A percentile compares a stretch with the other conserved stretches of the same genome.
Conservation (phyloP, 2,329 filamentous ascomycete genomes). For the Colletotrichum lupini region DNA sequence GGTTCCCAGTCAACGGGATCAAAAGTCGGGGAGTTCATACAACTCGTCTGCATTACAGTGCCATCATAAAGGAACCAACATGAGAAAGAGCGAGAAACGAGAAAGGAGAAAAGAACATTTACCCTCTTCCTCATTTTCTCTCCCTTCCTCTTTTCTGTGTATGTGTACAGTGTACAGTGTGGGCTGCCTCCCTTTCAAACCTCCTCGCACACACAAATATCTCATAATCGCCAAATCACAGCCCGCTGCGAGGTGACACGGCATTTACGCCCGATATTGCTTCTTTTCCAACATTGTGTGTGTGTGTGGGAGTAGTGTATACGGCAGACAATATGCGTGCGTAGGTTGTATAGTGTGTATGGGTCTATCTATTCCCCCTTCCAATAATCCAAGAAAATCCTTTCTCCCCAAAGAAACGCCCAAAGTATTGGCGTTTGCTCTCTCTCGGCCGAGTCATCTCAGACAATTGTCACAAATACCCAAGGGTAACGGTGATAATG, state of each 20-base stretch:
- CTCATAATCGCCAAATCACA: not conserved
- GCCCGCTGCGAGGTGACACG: not conserved
- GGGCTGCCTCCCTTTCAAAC: not conserved
- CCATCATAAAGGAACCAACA: not conserved
- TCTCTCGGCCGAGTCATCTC: too few species aligned
- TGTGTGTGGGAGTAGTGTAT: not conserved
- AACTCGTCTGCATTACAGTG: not conserved
- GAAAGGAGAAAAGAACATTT: not conserved
- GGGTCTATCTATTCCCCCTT: too few species aligned
- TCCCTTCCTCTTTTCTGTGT: not conserved
- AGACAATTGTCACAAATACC: too few species aligned
- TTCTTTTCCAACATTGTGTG: not conserved
- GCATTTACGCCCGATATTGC: not conserved
- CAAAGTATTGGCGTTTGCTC: too few species aligned
- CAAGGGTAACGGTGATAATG: too few species aligned
- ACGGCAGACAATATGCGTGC: not conserved
- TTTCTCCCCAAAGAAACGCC: too few species aligned
- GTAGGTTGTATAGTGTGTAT: too few species aligned
- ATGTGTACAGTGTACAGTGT: not conserved
- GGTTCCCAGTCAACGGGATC: not conserved
- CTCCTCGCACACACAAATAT: not conserved
- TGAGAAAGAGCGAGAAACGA: not conserved
- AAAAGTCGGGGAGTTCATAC: not conserved
- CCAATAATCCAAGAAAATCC: too few species aligned
- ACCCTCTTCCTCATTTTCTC: not conserved